These are phyloP conservation scores for Phylloboletellus chloephorus DNA, from an alignment of 1,284 basidiomycete species.

Conservation along the genomic window DNA sequence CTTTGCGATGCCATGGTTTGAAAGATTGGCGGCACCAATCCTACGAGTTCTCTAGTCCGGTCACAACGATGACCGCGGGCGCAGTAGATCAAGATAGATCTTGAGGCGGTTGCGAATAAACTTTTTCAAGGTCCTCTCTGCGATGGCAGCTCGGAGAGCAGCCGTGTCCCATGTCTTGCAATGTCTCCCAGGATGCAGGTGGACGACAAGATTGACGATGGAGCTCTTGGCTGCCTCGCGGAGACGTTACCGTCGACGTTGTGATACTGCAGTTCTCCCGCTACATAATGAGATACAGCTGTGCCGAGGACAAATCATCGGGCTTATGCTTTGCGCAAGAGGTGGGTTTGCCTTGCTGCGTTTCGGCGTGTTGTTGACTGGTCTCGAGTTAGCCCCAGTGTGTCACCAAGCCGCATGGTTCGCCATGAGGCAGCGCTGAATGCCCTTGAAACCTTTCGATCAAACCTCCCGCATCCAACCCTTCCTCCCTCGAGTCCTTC, in stretches of 20 bases:
- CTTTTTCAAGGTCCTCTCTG: constrained; percentile 26
- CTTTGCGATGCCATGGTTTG: constrained; percentile 18
- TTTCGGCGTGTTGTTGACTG: not conserved
- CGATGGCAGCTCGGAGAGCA: constrained; percentile 26
- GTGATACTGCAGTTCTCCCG: constrained; percentile 8
- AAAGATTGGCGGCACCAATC: constrained; percentile 25
- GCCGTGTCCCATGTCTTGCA: constrained; percentile 33
- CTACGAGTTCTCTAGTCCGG: constrained; percentile 31
- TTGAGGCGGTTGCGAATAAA: constrained; percentile 21
- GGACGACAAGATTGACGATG: constrained; percentile 26
- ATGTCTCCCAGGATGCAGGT: constrained; percentile 14
- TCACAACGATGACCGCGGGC: constrained; percentile 31
- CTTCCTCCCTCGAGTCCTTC: constrained; percentile 7
- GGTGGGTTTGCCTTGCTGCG: no score
- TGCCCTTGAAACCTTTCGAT: constrained; percentile 6
- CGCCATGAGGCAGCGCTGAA: constrained; percentile 22
- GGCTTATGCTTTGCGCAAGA: no score
- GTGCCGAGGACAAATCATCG: constrained; percentile 9
- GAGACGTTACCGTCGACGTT: no score
- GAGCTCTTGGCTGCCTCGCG: constrained; percentile 35
- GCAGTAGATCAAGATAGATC: constrained; percentile 30
- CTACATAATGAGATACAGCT: not conserved
- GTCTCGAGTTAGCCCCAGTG: constrained; percentile 1
- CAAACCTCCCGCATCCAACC: constrained; percentile 6
- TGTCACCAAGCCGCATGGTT: constrained; percentile 19